These are phyloP conservation scores for Ensete glaucum DNA, from an alignment of 176 grass and related monocot genomes.

Conservation along the genomic window DNA sequence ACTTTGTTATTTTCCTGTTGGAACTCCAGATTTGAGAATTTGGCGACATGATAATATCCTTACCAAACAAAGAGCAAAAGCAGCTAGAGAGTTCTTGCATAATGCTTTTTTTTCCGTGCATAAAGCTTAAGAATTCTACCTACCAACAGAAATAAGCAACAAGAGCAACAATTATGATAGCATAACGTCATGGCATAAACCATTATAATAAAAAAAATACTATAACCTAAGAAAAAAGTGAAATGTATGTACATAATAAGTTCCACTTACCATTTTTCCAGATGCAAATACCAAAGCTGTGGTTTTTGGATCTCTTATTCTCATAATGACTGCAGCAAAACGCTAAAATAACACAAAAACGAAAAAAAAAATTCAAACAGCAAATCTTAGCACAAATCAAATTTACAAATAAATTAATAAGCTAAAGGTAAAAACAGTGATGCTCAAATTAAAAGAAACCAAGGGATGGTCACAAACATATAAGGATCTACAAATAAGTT, in stretches of 20 bases:
- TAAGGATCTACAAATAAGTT: no score
- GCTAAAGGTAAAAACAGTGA: neutral
- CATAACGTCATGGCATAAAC: neutral
- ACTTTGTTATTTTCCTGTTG: no score
- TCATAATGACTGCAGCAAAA: conserved; percentile 98
- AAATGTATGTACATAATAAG: neutral
- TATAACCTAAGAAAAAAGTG: neutral
- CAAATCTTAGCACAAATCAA: neutral
- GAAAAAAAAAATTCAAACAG: conserved; percentile 16
- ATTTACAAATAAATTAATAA: neutral
- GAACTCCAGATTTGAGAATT: no score
- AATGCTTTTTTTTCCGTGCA: no score
- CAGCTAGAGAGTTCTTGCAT: no score
- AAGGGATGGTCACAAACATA: no score
- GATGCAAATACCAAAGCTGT: conserved; percentile 96
- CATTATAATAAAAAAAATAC: neutral
- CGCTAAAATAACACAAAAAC: conserved; percentile 32
- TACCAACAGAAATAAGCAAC: neutral
- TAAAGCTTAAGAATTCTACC: neutral
- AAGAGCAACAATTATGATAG: neutral
- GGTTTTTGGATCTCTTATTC: conserved; percentile 99
- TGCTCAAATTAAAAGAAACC: no score
- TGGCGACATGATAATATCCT: no score
- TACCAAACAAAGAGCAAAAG: no score
- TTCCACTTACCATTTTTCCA: conserved; percentile 75